Conservation (phyloP, 257 asterid genomes). For the Salvia miltiorrhiza region DNA sequence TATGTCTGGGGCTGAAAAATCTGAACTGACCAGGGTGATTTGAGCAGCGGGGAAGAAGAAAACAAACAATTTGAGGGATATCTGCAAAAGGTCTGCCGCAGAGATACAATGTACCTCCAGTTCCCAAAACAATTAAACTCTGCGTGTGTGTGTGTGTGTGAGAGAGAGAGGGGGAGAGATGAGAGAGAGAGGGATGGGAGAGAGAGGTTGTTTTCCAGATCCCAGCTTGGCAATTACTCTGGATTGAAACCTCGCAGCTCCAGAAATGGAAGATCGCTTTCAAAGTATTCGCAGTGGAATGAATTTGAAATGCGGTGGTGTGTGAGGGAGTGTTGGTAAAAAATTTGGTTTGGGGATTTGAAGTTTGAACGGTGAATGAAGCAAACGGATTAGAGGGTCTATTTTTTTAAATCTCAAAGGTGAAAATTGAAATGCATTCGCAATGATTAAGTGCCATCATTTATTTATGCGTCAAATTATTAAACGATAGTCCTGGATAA, state of each 20-base stretch:
- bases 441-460: slow-evolving; percentile 2
- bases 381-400: slow-evolving; percentile 8
- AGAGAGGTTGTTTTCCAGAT: slow-evolving; percentile 36
- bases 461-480: background rate
- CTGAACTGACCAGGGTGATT: background rate
- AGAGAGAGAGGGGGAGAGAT: slow-evolving; percentile 10
- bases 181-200: slow-evolving; percentile 20
- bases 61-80: background rate
- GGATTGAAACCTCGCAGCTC: slow-evolving; percentile 30
- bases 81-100: slow-evolving; percentile 14
- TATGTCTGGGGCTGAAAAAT: background rate
- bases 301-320: slow-evolving; percentile 30
- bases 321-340: slow-evolving; percentile 22
- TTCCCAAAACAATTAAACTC: slow-evolving; percentile 10
- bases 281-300: slow-evolving; percentile 20
- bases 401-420: background rate
- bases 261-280: slow-evolving; percentile 33
- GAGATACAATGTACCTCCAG: slow-evolving; percentile 31
- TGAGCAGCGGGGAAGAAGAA: background rate
- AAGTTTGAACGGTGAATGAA: slow-evolving; percentile 29
- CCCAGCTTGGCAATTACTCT: slow-evolving; percentile 33
- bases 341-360: slow-evolving; percentile 33
- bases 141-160: background rate
- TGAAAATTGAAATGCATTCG: background rate
- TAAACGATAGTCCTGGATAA: background rate